phyloP scores from a whole-genome alignment of 352 stramenopile species.

The Globisporangium solare region DNA sequence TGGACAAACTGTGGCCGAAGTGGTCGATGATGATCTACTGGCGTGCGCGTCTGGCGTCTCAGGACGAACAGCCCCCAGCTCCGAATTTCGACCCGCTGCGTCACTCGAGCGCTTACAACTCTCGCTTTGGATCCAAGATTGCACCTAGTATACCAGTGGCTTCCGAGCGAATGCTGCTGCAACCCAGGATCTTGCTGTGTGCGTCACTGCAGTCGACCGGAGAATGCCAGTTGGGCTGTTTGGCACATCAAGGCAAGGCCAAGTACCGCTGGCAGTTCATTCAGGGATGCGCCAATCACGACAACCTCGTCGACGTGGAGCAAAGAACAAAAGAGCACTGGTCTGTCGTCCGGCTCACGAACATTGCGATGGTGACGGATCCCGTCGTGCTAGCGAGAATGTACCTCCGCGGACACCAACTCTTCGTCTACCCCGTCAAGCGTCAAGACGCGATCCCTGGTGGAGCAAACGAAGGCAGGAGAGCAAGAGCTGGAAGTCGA shows the following conservation, averaged over 20 bases:
- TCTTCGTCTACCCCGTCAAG: slow-evolving; percentile 24
- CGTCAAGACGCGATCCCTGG: background rate
- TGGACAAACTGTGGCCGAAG: slow-evolving; percentile 19
- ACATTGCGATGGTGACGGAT: slow-evolving; percentile 28
- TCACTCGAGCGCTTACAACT: background rate
- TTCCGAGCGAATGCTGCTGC: background rate
- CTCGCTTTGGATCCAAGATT: background rate
- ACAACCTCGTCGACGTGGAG: slow-evolving; percentile 16
- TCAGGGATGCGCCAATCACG: slow-evolving; percentile 13
- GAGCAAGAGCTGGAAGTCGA: background rate
- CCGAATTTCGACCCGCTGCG: background rate
- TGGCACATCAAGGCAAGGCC: background rate
- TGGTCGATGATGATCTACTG: slow-evolving; percentile 10
- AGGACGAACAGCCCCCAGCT: background rate
- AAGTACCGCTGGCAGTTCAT: slow-evolving; percentile 3
- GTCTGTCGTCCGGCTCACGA: slow-evolving; percentile 26
- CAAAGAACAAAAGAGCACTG: slow-evolving; percentile 17
- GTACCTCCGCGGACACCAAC: slow-evolving; percentile 8
- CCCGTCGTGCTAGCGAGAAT: slow-evolving; percentile 20
- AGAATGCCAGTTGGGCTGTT: background rate
- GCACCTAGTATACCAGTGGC: background rate
- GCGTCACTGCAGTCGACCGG: background rate
- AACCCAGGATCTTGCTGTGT: background rate
- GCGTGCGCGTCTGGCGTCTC: background rate
- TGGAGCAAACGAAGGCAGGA: background rate